Evolutionary conservation across 1,139 yeast genomes (phyloP), one percentile per base, ranked within the genome.

Genomic region (Hemisphaericaspora subhashii): DNA sequence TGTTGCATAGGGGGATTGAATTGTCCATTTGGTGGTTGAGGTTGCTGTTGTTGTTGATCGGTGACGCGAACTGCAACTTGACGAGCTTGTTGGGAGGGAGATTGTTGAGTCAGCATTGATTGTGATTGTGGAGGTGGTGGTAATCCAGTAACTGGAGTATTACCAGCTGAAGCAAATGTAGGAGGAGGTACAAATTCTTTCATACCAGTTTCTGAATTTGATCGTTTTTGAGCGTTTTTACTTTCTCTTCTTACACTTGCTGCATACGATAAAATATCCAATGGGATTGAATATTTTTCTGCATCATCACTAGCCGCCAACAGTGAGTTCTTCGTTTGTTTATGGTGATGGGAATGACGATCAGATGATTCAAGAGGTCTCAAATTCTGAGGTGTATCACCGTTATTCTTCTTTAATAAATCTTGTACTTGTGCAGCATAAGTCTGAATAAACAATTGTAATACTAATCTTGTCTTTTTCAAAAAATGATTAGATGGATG

Each of bases 371-470:
- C n/a, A n/a, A 14, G 11, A 5, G 46, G 56, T 37, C 45, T 51
- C 32, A 62, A 55, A 36, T 55, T 53, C 22, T 52, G 54, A 1
- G 65, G 61, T 2, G 62, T 56, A 18, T 53, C 58, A 3, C 60
- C 63, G n/a, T 31, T 22, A 35, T 57, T 57, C 23, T 57, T 56
- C 23, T 50, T 44, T 27, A 68, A 45, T 24, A 70, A 48, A 31
- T 59, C 67, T 39, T 56, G 70, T 8, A 77, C 71, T 53, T 79
- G 84, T 25, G 74, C 70, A 2, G 77, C 72, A 53, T 80, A 81
- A 0, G 85, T 80, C 48, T 79, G 84, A 18, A 77, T 67, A 46
- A 80, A 81, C 31, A 81, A 58, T 22, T 78, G 77, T 24, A 81
- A 57, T 31, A 81, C 79, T 37, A 80, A 65, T 39, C 77, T 65